A percentile compares a stretch with the other conserved stretches of the same genome.
These are phyloP conservation scores for Petunia secreta DNA, from an alignment of 257 asterid genomes.

Conservation along the genomic window DNA sequence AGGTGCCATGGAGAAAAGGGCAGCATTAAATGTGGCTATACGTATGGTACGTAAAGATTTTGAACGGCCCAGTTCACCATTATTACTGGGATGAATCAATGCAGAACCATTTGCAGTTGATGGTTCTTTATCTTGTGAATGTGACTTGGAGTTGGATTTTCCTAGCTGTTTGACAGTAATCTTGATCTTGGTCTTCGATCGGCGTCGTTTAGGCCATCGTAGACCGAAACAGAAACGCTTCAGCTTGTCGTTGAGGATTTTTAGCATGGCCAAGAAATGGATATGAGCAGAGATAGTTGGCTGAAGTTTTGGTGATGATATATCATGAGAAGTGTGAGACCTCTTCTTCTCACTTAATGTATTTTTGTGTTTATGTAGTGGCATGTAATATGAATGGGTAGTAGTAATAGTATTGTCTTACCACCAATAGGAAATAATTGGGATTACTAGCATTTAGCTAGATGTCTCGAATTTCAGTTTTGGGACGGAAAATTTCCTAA, in stretches of 20 bases:
- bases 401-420: background rate
- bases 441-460: background rate
- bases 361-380: background rate
- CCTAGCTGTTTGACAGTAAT: conserved; percentile 62
- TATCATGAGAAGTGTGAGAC: conserved; percentile 10
- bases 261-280: conserved; percentile 44
- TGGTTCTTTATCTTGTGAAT: conserved; percentile 32
- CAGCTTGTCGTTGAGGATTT: conserved; percentile 54
- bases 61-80: conserved; percentile 39
- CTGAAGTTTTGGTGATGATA: background rate
- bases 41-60: conserved; percentile 43
- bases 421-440: background rate
- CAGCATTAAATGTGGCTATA: conserved; percentile 91
- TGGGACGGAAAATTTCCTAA: too few relatives aligned
- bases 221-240: conserved; percentile 55
- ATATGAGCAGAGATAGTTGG: background rate
- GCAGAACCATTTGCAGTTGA: conserved; percentile 49
- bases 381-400: conserved; percentile 31
- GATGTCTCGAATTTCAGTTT: background rate
- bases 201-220: conserved; percentile 66
- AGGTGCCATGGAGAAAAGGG: conserved; percentile 97
- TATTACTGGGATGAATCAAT: conserved; percentile 65
- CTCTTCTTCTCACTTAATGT: background rate
- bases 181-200: conserved; percentile 48
- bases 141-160: conserved; percentile 47